Percentiles rank a stretch among this genome's conserved stretches.
Evolutionary conservation across 1,284 basidiomycete genomes (phyloP).

Genomic region (Rhodotorula glutinis): DNA sequence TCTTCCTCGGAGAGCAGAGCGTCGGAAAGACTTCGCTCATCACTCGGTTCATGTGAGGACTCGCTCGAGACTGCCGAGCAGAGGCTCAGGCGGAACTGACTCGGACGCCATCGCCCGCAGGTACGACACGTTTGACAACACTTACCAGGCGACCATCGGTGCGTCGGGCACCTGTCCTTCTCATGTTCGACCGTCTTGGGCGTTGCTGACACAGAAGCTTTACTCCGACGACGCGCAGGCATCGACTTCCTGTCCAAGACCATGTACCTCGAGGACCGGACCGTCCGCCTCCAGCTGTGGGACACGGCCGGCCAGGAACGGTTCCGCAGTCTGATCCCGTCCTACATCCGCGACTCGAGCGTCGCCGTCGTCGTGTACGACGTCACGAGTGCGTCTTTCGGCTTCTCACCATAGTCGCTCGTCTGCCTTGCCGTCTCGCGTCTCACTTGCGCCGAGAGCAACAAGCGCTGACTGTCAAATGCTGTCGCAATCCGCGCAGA

Average conservation of each 20-base stretch:
- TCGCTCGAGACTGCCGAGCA: not conserved
- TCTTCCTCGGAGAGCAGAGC: constrained; percentile 65
- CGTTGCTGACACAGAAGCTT: not conserved
- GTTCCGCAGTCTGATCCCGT: constrained; percentile 95
- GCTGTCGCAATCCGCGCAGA: constrained; percentile 56
- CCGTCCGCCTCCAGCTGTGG: constrained; percentile 95
- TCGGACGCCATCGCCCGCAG: constrained; percentile 52
- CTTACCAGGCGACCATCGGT: constrained; percentile 99
- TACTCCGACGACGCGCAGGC: constrained; percentile 2
- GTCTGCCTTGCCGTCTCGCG: no score
- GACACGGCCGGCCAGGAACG: constrained; percentile 98
- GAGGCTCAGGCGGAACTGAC: not conserved
- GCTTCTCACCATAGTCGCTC: no score
- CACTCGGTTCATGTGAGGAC: constrained; percentile 69
- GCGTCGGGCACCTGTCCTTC: not conserved
- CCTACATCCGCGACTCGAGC: constrained; percentile 97
- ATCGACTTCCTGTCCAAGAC: constrained; percentile 99
- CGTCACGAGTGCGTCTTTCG: constrained; percentile 79
- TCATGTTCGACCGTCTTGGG: not conserved
- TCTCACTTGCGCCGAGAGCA: no score
- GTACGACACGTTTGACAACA: constrained; percentile 99
- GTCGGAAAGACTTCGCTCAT: constrained; percentile 96
- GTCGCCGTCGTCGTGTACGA: constrained; percentile 98
- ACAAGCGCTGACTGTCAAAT: no score
- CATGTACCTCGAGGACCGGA: constrained; percentile 98